A percentile compares a stretch with the other conserved stretches of the same genome.
These are phyloP conservation scores for Malassezia equina DNA, from an alignment of 1,284 basidiomycete genomes.

Conservation along the genomic window DNA sequence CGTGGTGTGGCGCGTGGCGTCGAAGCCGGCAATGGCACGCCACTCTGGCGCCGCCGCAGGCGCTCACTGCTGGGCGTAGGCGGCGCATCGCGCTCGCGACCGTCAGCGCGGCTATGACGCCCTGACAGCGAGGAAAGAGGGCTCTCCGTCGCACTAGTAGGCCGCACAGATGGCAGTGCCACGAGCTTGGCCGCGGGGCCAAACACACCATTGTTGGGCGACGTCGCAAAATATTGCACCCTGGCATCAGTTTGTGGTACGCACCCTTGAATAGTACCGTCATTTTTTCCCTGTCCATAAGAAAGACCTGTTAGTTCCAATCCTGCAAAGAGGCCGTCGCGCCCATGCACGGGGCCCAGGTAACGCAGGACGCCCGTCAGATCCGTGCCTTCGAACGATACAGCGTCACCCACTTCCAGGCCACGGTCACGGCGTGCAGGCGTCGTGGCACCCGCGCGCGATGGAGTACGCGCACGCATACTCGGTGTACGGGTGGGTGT, in stretches of 20 bases:
- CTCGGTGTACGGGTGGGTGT: not conserved
- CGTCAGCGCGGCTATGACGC: constrained; percentile 26
- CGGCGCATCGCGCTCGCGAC: not conserved
- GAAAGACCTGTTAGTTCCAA: constrained; percentile 41
- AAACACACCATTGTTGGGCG: constrained; percentile 79
- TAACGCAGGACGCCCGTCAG: constrained; percentile 39
- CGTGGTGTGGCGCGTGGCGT: constrained; percentile 5
- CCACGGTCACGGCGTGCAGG: constrained; percentile 17
- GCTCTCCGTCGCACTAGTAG: constrained; percentile 36
- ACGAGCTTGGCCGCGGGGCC: constrained; percentile 66
- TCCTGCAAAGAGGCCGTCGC: constrained; percentile 37
- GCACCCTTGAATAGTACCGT: constrained; percentile 79
- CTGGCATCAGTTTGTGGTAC: constrained; percentile 51
- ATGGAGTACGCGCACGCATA: not conserved
- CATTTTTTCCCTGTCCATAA: constrained; percentile 84
- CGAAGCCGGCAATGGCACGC: constrained; percentile 1
- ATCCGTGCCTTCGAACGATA: constrained; percentile 28
- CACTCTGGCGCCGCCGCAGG: constrained; percentile 1
- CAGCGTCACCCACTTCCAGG: constrained; percentile 37
- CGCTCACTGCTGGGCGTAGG: not conserved
- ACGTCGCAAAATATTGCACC: constrained; percentile 74
- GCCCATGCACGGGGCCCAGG: constrained; percentile 35
- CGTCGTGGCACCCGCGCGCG: not conserved
- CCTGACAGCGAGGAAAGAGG: constrained; percentile 39
- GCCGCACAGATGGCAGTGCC: constrained; percentile 22